These are phyloP conservation scores for Aureobasidium sp. DNA, from an alignment of 2,329 filamentous ascomycete genomes.

Conservation along the genomic window DNA sequence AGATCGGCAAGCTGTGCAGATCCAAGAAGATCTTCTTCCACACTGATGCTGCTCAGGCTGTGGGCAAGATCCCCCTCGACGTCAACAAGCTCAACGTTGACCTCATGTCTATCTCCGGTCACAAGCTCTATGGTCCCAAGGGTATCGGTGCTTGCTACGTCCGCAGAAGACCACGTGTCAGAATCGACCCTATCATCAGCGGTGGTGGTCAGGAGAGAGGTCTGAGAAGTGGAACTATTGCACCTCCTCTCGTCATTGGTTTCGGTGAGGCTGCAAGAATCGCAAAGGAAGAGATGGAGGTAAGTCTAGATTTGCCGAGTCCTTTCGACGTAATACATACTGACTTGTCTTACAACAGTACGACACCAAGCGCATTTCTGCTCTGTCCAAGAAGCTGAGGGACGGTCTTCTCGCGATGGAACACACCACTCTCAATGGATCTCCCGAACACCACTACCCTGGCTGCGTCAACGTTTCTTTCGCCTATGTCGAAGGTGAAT, in stretches of 20 bases:
- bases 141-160: constrained; percentile 96
- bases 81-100: constrained; percentile 98
- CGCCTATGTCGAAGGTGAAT: constrained; percentile 96
- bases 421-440: constrained; percentile 87
- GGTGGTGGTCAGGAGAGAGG: constrained; percentile 95
- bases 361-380: constrained; percentile 75
- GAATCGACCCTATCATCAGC: constrained; percentile 90
- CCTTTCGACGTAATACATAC: constrained; percentile 16
- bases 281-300: constrained; percentile 80
- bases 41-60: constrained; percentile 90
- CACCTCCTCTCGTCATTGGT: constrained; percentile 79
- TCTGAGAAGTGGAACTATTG: constrained; percentile 85
- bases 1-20: constrained; percentile 89
- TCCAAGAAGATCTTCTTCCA: constrained; percentile 96
- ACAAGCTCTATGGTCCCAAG: constrained; percentile 98
- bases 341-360: constrained; percentile 53
- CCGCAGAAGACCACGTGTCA: constrained; percentile 82
- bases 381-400: constrained; percentile 74
- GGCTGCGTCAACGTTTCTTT: constrained; percentile 98
- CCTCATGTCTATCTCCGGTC: constrained; percentile 95
- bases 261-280: constrained; percentile 95
- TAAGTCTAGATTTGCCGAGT: constrained; percentile 36
- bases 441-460: constrained; percentile 75
- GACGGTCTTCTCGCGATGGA: constrained; percentile 81
- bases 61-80: constrained; percentile 95